A percentile compares a stretch with the other conserved stretches of the same genome.
Evolutionary conservation across 2,329 filamentous ascomycete genomes (phyloP).

Genomic region (Verticillium isaacii): DNA sequence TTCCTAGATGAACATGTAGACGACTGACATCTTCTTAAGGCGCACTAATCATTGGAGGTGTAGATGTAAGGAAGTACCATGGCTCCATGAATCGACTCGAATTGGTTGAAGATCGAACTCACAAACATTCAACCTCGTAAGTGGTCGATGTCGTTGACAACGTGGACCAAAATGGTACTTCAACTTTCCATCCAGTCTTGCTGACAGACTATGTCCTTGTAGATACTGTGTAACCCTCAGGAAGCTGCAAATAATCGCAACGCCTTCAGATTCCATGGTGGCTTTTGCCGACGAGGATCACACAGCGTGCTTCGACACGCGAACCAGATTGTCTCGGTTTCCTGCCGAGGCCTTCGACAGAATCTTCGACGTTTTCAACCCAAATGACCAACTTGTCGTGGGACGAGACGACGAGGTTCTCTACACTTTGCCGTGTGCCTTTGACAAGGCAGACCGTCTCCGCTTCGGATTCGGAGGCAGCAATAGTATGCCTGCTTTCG

Average conservation of each 20-base stretch:
- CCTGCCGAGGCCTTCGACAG: not conserved
- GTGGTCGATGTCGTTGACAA: not conserved
- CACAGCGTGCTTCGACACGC: not conserved
- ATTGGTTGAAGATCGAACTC: not conserved
- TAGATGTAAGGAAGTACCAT: not conserved
- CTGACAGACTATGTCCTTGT: no score
- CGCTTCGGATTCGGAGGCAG: not conserved
- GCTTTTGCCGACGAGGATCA: not conserved
- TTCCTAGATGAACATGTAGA: no score
- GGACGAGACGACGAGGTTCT: not conserved
- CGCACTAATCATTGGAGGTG: not conserved
- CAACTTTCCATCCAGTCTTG: no score
- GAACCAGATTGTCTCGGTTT: not conserved
- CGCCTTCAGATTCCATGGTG: not conserved
- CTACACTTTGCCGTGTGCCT: not conserved
- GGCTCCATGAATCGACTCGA: not conserved
- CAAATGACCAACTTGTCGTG: not conserved
- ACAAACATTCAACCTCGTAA: not conserved
- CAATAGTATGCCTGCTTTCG: not conserved
- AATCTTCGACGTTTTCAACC: not conserved
- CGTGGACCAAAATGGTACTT: not conserved
- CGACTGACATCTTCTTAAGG: not conserved
- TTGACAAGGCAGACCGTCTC: not conserved
- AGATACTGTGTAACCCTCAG: not conserved
- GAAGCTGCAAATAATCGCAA: not conserved